Base-by-base conservation (phyloP, 768 basidiomycete species). In the Mycena capillaripes region DNA sequence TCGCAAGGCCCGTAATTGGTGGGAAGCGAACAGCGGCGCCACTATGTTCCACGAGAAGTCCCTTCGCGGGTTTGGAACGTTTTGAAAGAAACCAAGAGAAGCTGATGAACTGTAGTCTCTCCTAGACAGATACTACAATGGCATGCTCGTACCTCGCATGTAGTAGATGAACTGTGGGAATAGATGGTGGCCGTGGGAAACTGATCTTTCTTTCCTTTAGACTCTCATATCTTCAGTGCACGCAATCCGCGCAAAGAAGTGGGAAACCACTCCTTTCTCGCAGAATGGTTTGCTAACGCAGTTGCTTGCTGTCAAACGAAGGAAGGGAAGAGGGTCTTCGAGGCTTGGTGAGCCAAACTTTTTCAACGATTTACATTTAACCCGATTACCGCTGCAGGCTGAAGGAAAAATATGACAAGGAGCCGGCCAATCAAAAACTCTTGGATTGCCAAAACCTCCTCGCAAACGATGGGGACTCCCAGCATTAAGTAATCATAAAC, bases 281-380 rank as follows among this genome's bases (percentile, higher is more conserved):
- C 62, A 5, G 74, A 75, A 62, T 75, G 74, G 74, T 60, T 75
- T 19, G 32, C 60, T 3, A 72, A 71, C 36, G 67, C 63, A 0
- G 52, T 66, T 10, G 46, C 6, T 14, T 69, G 69, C 27, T 73
- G 67, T 16, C 52, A 55, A 34, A 56, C 53, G 8, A 63, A 30
- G 21, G 72, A 73, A 36, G 71, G 71, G 29, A 63, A 65, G 32
- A 69, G 50, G 53, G 61, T 44, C 21, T 73, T 73, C 21, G 38
- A 65, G 42, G 56, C 34, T 36, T 73, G 71, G 71, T 73, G 62
- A 60, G 61, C 25, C 34, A 32, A 21, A 21, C n/a, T 27, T 56
- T 55, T 5, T 1, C 19, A 32, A 7, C 27, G 52, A 6, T 27
- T n/a, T 8, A 17, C 36, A 1, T 29, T 55, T 25, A 27, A 14